Evolutionary conservation across 495 filamentous ascomycete genomes (phyloP), one percentile per base, ranked within the genome.

Genomic region (Penicillium roqueforti): DNA sequence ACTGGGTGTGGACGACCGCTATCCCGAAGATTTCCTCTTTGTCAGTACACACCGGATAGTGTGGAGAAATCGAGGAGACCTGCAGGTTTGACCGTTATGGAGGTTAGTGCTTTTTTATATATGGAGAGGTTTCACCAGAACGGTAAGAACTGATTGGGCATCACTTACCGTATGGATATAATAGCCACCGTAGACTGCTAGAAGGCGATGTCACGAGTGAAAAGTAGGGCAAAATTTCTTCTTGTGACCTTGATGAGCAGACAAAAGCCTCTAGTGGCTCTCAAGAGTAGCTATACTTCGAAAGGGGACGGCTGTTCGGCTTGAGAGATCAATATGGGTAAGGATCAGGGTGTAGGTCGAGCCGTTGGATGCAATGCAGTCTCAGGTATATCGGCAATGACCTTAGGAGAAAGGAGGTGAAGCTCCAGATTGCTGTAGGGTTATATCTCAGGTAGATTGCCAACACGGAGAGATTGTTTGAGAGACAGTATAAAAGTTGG

Each of bases 61-160:
- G 63, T 39, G 46, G 49, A 53, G 46, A 51, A 36, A 18, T 52
- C 53, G 38, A 46, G 66, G 67, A 56, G 54, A 57, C 52, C 66
- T 73, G 68, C 70, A 73, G 58, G 51, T 25, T 32, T 63, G 42
- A 41, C 37, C 31, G 46, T 56, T 48, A 58, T 47, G 16, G 29
- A 14, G 8, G 47, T 67, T 20, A 62, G 58, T 44, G 32, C 42
- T 32, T 34, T 52, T 29, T 55, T 59, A 56, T 53, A 60, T 54
- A 62, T 64, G 68, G 64, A 54, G 63, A 60, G 28, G 60, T 68
- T 66, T 65, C 63, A 64, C 56, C 51, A 53, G 41, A n/a, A 37
- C 31, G 10, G 40, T 40, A 20, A 11, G 37, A 14, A 14, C 34
- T 37, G 31, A 36, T 50, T 50, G 54, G 54, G 58, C 42, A 56